Conservation (phyloP, 2,329 filamentous ascomycete species). For the Massarina eburnea region DNA sequence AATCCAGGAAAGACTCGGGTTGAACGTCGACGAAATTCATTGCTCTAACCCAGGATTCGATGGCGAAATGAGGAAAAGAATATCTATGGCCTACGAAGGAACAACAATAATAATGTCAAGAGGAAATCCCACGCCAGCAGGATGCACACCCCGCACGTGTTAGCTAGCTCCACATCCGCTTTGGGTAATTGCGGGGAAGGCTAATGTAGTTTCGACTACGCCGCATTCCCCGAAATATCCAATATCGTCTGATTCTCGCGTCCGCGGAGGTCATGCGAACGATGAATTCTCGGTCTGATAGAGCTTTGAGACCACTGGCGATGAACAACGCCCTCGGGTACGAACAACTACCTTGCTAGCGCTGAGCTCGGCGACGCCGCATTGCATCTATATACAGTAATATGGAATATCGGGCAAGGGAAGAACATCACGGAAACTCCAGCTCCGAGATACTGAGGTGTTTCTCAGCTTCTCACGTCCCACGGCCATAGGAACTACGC, state of each 20-base stretch:
- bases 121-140: slow-evolving; percentile 15
- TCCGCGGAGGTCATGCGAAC: neutral
- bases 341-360: too few relatives aligned
- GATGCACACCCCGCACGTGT: slow-evolving; percentile 34
- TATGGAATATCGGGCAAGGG: too few relatives aligned
- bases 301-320: neutral
- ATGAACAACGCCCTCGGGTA: too few relatives aligned
- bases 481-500: too few relatives aligned
- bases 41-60: slow-evolving; percentile 22
- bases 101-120: slow-evolving; percentile 1
- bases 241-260: neutral
- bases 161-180: slow-evolving; percentile 19
- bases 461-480: too few relatives aligned
- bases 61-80: slow-evolving; percentile 31
- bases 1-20: slow-evolving; percentile 39
- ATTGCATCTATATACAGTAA: too few relatives aligned
- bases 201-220: neutral
- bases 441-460: too few relatives aligned
- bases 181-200: slow-evolving; percentile 31
- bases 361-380: too few relatives aligned
- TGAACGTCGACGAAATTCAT: slow-evolving; percentile 44
- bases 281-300: neutral
- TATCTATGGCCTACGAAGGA: slow-evolving; percentile 13
- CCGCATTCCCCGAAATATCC: neutral
- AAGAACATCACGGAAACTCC: too few relatives aligned